These are phyloP conservation scores for Pseudisothecium myosuroides DNA, from an alignment of 225 moss, liverwort and hornwort genomes.

Conservation along the genomic window DNA sequence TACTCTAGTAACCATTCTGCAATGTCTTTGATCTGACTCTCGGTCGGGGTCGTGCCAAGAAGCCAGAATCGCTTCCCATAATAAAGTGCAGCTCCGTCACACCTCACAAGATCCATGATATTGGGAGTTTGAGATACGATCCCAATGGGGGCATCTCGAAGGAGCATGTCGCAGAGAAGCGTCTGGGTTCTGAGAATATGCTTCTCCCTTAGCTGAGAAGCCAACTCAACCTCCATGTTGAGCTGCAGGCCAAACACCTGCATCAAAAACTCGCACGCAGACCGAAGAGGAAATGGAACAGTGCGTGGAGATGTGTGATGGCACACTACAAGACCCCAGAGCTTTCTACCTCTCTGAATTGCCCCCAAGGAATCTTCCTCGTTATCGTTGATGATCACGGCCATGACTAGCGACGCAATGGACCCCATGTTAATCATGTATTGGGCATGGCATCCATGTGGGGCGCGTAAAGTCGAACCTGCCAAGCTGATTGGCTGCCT, in stretches of 20 bases:
- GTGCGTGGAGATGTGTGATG: conserved; percentile 37
- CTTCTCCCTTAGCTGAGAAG: conserved; percentile 42
- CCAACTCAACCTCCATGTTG: conserved; percentile 50
- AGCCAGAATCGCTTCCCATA: conserved; percentile 46
- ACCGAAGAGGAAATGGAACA: conserved; percentile 39
- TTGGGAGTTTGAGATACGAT: conserved; percentile 46
- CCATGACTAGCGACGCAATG: conserved; percentile 39
- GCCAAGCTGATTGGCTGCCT: conserved; percentile 34
- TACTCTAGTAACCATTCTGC: conserved; percentile 42
- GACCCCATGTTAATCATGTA: conserved; percentile 50
- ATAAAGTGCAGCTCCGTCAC: conserved; percentile 47
- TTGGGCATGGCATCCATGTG: conserved; percentile 42
- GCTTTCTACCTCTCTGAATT: conserved; percentile 37
- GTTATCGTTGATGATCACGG: conserved; percentile 42
- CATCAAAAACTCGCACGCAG: conserved; percentile 52
- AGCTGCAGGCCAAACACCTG: conserved; percentile 52
- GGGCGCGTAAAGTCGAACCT: conserved; percentile 42
- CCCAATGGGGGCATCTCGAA: conserved; percentile 49
- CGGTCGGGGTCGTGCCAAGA: conserved; percentile 38
- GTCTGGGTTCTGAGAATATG: conserved; percentile 49
- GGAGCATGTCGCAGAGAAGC: conserved; percentile 51
- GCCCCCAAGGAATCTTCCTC: conserved; percentile 31
- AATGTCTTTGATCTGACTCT: conserved; percentile 39
- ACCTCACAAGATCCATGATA: conserved; percentile 46
- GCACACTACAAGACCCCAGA: conserved; percentile 50